A percentile compares a stretch with the other conserved stretches of the same genome.
These are phyloP conservation scores for Xylaria bambusicola DNA, from an alignment of 495 filamentous ascomycete species.

Conservation along the genomic window DNA sequence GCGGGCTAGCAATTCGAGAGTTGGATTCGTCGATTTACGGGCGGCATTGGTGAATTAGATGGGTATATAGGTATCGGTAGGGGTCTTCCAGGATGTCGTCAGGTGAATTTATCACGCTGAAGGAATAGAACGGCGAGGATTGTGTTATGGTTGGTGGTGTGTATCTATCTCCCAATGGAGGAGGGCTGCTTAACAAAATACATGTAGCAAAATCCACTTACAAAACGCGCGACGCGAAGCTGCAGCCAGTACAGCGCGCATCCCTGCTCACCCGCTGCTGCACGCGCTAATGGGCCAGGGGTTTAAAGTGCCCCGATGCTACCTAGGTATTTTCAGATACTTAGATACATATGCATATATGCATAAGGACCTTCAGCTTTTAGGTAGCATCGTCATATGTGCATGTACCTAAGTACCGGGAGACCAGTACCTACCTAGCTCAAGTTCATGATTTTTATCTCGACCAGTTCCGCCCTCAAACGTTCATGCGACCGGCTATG, in stretches of 20 bases:
- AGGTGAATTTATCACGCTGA: neutral
- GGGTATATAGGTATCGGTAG: conserved; percentile 5
- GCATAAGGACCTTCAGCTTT: no score
- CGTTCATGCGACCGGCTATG: conserved; percentile 19
- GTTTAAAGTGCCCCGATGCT: conserved; percentile 15
- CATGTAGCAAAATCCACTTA: conserved; percentile 20
- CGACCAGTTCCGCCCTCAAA: neutral
- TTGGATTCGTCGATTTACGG: neutral
- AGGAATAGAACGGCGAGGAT: neutral
- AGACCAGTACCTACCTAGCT: neutral
- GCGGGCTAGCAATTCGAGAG: conserved; percentile 8
- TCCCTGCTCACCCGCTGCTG: conserved; percentile 6
- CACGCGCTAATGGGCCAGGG: conserved; percentile 8
- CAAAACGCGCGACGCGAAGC: conserved; percentile 21
- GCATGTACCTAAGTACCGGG: no score
- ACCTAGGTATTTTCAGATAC: neutral
- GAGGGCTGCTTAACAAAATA: neutral
- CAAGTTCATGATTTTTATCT: conserved; percentile 10
- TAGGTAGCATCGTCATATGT: conserved; percentile 15
- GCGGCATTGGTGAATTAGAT: conserved; percentile 19
- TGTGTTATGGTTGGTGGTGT: neutral
- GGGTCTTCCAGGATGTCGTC: neutral
- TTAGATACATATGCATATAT: conserved; percentile 6
- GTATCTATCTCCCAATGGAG: neutral
- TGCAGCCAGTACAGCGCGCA: conserved; percentile 4